A percentile compares a stretch with the other conserved stretches of the same genome.
Conservation (phyloP, 176 grass and related monocot species). For the Panicum miliaceum region DNA sequence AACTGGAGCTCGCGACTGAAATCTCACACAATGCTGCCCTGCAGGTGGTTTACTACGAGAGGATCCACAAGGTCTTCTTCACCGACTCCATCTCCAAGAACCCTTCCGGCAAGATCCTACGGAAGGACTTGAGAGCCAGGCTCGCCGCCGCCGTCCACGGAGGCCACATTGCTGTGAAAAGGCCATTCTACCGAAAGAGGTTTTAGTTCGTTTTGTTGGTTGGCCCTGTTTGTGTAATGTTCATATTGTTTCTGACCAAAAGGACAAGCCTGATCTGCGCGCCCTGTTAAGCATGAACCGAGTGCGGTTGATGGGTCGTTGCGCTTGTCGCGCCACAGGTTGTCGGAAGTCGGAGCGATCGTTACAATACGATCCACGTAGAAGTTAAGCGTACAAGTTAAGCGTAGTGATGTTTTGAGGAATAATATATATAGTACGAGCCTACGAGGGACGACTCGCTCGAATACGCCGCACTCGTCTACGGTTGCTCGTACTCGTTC, state of each 20-base stretch:
- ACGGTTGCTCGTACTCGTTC: no score
- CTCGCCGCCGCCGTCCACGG: conserved; percentile 52
- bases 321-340: no score
- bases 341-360: no score
- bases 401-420: no score
- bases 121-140: conserved; percentile 96
- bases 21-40: background rate
- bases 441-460: no score
- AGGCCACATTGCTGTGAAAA: conserved; percentile 27
- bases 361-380: no score
- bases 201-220: conserved; percentile 56
- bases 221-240: conserved; percentile 51
- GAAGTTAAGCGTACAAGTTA: no score
- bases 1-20: background rate
- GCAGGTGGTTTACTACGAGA: conserved; percentile 98
- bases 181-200: conserved; percentile 24
- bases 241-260: conserved; percentile 51
- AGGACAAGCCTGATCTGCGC: conserved; percentile 39
- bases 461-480: no score
- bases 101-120: conserved; percentile 90
- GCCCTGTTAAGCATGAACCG: no score
- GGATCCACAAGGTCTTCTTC: conserved; percentile 88
- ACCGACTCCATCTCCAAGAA: conserved; percentile 84
- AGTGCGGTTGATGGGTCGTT: no score
- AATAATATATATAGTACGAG: no score